Conservation (phyloP, 371 early-diverging fungal genomes). For the Batkoa obscura region DNA sequence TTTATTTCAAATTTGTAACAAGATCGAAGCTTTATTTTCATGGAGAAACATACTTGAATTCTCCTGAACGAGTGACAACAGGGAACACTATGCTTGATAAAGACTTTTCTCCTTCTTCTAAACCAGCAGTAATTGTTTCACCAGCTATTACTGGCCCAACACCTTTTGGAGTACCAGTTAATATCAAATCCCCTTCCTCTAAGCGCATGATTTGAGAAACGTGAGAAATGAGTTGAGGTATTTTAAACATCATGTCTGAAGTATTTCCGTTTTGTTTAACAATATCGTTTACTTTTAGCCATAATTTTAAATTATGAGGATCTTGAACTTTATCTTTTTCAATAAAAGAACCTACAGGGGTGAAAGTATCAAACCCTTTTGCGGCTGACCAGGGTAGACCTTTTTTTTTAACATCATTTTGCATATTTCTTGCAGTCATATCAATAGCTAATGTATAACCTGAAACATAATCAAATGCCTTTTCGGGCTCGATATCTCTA, state of each 20-base stretch:
- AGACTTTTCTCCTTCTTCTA: background rate
- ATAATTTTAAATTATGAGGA: slow-evolving; percentile 50
- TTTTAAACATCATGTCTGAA: slow-evolving; percentile 74
- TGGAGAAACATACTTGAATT: background rate
- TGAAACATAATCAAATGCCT: slow-evolving; percentile 46
- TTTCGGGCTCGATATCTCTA: slow-evolving; percentile 39
- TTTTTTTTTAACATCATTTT: slow-evolving; percentile 62
- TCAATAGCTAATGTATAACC: slow-evolving; percentile 86
- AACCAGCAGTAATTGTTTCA: slow-evolving; percentile 47
- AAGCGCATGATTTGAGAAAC: slow-evolving; percentile 69
- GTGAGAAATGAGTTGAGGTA: slow-evolving; percentile 54
- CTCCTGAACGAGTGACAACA: slow-evolving; percentile 5
- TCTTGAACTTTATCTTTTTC: slow-evolving; percentile 47
- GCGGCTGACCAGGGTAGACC: slow-evolving; percentile 83
- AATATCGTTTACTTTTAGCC: slow-evolving; percentile 63
- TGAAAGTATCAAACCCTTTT: slow-evolving; percentile 91
- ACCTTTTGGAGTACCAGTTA: slow-evolving; percentile 69
- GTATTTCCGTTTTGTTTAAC: slow-evolving; percentile 69
- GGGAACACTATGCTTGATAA: slow-evolving; percentile 7
- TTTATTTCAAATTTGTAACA: too few species aligned
- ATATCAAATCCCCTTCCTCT: slow-evolving; percentile 56
- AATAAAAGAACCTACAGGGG: slow-evolving; percentile 73
- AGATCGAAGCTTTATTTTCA: too few species aligned
- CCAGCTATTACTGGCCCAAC: slow-evolving; percentile 70
- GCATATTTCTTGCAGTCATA: slow-evolving; percentile 78